Evolutionary conservation across 768 basidiomycete genomes (phyloP).

Genomic region (Rhodotorula graminis): DNA sequence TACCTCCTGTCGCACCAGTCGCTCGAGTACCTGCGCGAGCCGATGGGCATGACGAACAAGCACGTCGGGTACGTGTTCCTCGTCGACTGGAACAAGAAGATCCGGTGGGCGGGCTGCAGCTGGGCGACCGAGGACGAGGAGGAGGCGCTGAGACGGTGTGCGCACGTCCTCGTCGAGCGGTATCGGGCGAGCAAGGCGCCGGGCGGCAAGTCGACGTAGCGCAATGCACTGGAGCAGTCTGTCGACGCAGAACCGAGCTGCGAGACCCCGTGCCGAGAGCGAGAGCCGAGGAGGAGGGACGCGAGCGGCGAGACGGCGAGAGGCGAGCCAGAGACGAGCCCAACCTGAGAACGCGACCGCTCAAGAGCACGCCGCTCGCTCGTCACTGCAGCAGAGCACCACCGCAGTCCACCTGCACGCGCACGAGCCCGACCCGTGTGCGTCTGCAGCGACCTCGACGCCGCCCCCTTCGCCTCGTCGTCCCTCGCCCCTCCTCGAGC

Average conservation of each 20-base stretch:
- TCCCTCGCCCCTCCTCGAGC: not conserved
- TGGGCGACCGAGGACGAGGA: conserved; percentile 73
- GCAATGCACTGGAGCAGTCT: too few relatives aligned
- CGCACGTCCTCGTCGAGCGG: conserved; percentile 46
- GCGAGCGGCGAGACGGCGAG: too few relatives aligned
- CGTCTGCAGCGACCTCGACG: too few relatives aligned
- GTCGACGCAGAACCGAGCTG: not conserved
- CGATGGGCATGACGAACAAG: conserved; percentile 81
- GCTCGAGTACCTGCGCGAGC: conserved; percentile 77
- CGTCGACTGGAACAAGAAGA: conserved; percentile 73
- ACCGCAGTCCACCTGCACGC: too few relatives aligned
- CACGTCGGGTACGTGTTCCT: conserved; percentile 88
- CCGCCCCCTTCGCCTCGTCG: not conserved
- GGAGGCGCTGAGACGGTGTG: conserved; percentile 57
- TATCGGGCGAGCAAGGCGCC: conserved; percentile 1
- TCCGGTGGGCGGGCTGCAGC: conserved; percentile 89
- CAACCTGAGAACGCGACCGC: too few relatives aligned
- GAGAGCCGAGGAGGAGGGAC: too few relatives aligned
- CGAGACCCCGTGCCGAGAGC: not conserved
- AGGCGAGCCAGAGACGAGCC: too few relatives aligned
- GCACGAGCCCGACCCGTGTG: too few relatives aligned
- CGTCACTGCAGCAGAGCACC: too few relatives aligned
- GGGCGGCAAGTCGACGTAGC: not conserved
- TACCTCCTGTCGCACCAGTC: conserved; percentile 78
- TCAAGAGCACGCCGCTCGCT: too few relatives aligned